A percentile compares a stretch with the other conserved stretches of the same genome.
phyloP scores from a whole-genome alignment of 2,329 filamentous ascomycete genomes.

The Fusarium albosuccineum region DNA sequence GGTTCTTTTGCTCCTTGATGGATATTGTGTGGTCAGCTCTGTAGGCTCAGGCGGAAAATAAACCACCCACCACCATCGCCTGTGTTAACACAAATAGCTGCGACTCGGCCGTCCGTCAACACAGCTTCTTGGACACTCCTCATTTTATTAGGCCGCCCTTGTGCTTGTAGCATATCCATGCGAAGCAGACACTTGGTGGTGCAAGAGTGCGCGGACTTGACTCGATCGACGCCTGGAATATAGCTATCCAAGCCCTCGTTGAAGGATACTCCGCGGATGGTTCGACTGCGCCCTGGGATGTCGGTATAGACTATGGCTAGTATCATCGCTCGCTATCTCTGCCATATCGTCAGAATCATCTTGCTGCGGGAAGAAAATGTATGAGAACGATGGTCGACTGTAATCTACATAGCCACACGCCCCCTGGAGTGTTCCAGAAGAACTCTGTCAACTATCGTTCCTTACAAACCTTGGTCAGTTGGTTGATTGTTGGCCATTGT shows the following conservation, averaged over 20 bases:
- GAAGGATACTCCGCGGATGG: conserved; percentile 52
- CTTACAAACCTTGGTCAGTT: too few relatives aligned
- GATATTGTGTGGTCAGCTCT: too few relatives aligned
- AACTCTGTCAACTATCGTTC: too few relatives aligned
- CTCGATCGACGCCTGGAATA: conserved; percentile 63
- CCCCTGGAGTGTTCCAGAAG: too few relatives aligned
- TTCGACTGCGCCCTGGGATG: conserved; percentile 60
- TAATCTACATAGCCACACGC: conserved; percentile 52
- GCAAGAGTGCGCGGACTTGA: conserved; percentile 67
- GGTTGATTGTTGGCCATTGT: too few relatives aligned
- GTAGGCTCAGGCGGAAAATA: too few relatives aligned
- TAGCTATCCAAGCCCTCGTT: conserved; percentile 67
- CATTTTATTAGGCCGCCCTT: conserved; percentile 54
- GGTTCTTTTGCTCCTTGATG: too few relatives aligned
- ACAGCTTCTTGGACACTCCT: conserved; percentile 52
- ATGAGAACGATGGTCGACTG: conserved; percentile 60
- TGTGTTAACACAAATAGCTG: conserved; percentile 54
- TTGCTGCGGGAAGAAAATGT: conserved; percentile 68
- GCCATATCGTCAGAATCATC: conserved; percentile 64
- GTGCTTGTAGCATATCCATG: conserved; percentile 53
- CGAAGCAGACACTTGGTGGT: conserved; percentile 59
- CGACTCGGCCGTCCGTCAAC: conserved; percentile 48
- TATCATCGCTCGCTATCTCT: conserved; percentile 60
- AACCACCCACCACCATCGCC: conserved; percentile 43
- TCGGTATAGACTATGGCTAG: conserved; percentile 63